Evolutionary conservation across 1,284 basidiomycete genomes (phyloP).

Genomic region (Irpex sp.): DNA sequence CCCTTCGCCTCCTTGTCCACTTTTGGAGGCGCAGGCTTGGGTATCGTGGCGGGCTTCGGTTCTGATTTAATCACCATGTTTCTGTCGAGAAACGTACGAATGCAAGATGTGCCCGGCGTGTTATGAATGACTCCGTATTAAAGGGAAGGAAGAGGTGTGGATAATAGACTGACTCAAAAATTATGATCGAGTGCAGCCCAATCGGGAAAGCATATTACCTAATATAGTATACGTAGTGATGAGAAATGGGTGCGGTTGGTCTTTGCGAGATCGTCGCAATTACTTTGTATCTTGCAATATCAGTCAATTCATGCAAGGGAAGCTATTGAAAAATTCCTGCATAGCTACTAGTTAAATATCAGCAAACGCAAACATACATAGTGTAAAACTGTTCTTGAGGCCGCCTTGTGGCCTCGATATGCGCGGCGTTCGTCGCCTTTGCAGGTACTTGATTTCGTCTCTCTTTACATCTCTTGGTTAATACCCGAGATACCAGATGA

Average conservation of each 20-base stretch:
- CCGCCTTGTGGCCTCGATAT: too few species aligned
- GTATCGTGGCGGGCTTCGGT: conserved; percentile 16
- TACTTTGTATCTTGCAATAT: too few species aligned
- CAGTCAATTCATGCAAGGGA: too few species aligned
- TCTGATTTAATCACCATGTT: conserved; percentile 17
- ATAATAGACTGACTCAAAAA: not conserved
- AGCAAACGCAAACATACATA: too few species aligned
- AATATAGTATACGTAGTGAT: not conserved
- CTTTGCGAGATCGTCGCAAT: not conserved
- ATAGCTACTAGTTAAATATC: too few species aligned
- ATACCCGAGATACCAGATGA: too few species aligned
- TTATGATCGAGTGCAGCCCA: not conserved
- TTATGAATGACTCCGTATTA: not conserved
- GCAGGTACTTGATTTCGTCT: too few species aligned
- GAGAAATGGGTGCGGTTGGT: not conserved
- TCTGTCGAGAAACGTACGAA: not conserved
- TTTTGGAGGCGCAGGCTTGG: conserved; percentile 10
- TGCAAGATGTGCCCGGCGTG: not conserved
- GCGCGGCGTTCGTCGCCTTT: too few species aligned
- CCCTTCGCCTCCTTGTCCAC: conserved; percentile 13
- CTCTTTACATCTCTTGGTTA: too few species aligned
- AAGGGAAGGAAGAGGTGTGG: not conserved
- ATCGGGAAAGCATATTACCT: not conserved
- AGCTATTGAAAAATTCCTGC: too few species aligned
- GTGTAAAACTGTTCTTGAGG: too few species aligned